A percentile compares a stretch with the other conserved stretches of the same genome.
phyloP scores from a whole-genome alignment of 345 rosid species.

The Rubroshorea leprosula region DNA sequence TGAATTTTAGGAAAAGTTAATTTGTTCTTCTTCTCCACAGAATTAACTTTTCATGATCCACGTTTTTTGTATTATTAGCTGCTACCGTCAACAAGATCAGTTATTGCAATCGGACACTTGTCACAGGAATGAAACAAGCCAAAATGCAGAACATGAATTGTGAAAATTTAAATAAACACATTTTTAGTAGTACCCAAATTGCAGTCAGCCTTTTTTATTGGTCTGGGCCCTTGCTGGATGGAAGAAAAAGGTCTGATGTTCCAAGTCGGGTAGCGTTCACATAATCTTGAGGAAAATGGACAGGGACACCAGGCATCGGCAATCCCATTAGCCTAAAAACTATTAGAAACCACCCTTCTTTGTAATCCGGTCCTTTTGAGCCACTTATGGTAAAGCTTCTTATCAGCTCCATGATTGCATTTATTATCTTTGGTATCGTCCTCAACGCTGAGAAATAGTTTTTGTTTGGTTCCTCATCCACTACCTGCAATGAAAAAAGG shows the following conservation, averaged over 20 bases:
- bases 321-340: constrained; percentile 29
- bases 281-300: constrained; percentile 42
- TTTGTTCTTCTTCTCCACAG: background rate
- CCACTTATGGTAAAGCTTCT: constrained; percentile 46
- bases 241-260: too few relatives aligned
- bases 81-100: background rate
- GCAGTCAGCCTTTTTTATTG: too few relatives aligned
- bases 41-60: background rate
- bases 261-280: constrained; percentile 33
- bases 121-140: too few relatives aligned
- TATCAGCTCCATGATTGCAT: constrained; percentile 38
- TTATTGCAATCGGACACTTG: background rate
- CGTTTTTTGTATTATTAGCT: background rate
- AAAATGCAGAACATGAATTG: too few relatives aligned
- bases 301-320: constrained; percentile 31
- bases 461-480: constrained; percentile 46
- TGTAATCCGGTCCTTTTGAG: constrained; percentile 27
- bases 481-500: constrained; percentile 27
- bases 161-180: too few relatives aligned
- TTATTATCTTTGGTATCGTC: constrained; percentile 22
- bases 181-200: too few relatives aligned
- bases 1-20: background rate
- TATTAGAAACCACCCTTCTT: constrained; percentile 38
- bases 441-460: constrained; percentile 35
- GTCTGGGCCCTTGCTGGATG: too few relatives aligned